A percentile compares a stretch with the other conserved stretches of the same genome.
These are phyloP conservation scores for Paralagenidium karlingii DNA, from an alignment of 352 stramenopile species.

Conservation along the genomic window DNA sequence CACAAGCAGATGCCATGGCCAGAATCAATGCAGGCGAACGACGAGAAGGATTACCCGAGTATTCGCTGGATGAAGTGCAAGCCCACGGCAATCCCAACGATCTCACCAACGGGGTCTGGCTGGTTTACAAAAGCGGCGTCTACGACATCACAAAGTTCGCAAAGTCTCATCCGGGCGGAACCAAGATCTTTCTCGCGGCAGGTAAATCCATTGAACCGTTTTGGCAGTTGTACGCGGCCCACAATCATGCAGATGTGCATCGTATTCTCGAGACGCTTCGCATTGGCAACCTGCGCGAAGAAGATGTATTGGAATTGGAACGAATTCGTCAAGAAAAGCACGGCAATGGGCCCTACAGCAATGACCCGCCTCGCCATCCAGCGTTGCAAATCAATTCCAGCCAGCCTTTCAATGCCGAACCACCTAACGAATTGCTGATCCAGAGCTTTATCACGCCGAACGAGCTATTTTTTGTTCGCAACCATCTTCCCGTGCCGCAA, in stretches of 20 bases:
- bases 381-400: conserved; percentile 88
- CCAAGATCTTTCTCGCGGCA: conserved; percentile 83
- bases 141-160: conserved; percentile 98
- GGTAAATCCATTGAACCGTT: conserved; percentile 85
- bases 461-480: conserved; percentile 95
- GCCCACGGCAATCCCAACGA: conserved; percentile 51
- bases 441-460: conserved; percentile 93
- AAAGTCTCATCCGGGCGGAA: conserved; percentile 84
- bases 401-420: conserved; percentile 94
- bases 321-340: conserved; percentile 69
- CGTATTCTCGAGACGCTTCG: conserved; percentile 85
- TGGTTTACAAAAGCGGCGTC: conserved; percentile 88
- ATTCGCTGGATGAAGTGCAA: conserved; percentile 54
- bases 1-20: too few species aligned
- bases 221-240: conserved; percentile 94
- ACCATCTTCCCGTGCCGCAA: conserved; percentile 95
- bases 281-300: conserved; percentile 81
- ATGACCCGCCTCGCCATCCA: conserved; percentile 83
- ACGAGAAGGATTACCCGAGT: conserved; percentile 38
- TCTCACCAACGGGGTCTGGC: conserved; percentile 84
- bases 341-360: conserved; percentile 86
- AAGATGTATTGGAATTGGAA: conserved; percentile 82
- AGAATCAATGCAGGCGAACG: conserved; percentile 24
- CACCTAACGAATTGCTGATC: conserved; percentile 85
- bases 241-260: conserved; percentile 89